These are phyloP conservation scores for Thraustotheca clavata DNA, from an alignment of 352 stramenopile species.

Conservation along the genomic window DNA sequence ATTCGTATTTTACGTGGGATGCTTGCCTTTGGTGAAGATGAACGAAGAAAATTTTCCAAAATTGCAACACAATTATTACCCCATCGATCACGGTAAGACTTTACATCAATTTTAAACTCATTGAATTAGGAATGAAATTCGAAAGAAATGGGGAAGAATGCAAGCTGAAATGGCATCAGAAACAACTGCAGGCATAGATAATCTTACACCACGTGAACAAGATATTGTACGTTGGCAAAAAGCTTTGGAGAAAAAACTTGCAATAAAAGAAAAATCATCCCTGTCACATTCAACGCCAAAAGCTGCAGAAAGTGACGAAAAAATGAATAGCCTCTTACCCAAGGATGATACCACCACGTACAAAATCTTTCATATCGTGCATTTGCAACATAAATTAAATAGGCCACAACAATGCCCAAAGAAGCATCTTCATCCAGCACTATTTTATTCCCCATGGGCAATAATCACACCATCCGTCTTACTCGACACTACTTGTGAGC, in stretches of 20 bases:
- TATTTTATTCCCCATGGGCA: constrained; percentile 83
- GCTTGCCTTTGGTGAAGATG: constrained; percentile 44
- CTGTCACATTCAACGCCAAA: not conserved
- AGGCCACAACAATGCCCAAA: constrained; percentile 25
- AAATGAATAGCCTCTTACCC: not conserved
- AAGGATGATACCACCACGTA: not conserved
- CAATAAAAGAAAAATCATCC: constrained; percentile 6
- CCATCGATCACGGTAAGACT: constrained; percentile 32
- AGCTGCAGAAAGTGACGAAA: not conserved
- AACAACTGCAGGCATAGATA: not conserved
- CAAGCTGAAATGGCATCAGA: constrained; percentile 5
- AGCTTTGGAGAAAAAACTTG: constrained; percentile 9
- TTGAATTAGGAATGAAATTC: constrained; percentile 12
- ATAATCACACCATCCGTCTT: constrained; percentile 54
- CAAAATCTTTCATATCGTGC: not conserved
- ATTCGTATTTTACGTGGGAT: constrained; percentile 62
- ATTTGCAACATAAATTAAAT: not conserved
- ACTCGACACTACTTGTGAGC: constrained; percentile 58
- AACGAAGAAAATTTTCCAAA: constrained; percentile 50
- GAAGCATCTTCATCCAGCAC: constrained; percentile 66
- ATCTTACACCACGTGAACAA: not conserved
- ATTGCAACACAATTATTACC: constrained; percentile 51
- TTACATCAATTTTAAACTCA: not conserved
- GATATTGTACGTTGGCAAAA: not conserved
- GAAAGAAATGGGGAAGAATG: constrained; percentile 8